Base-by-base conservation (phyloP, 1,284 basidiomycete species). In the Butyriboletus appendiculatus region DNA sequence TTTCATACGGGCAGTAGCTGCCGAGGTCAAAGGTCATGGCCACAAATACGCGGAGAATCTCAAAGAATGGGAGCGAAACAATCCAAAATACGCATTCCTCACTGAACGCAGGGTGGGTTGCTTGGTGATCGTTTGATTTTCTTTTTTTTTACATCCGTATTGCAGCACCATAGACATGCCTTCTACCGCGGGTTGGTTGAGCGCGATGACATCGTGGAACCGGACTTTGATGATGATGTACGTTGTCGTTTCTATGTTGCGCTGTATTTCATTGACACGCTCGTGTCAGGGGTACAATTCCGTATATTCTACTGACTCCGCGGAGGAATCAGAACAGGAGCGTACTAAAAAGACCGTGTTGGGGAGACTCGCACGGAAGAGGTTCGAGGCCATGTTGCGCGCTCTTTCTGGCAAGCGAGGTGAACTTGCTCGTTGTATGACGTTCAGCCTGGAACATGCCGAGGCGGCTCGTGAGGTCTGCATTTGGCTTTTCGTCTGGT, bases 341-440 rank as follows among this genome's bases (percentile, higher is more conserved):
- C 81, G 84, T 14, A 79, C 77, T 11, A 81, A 83, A 35, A 95
- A 90, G 74, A 87, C 79, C 37, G 77, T 77, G 26, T 78, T 99
- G 1, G 93, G 94, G 1, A 83, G 78, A 63, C 73, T 93, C 15
- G 91, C 94, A 14, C 81, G 88, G 35, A 84, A 82, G 50, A 80
- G 95, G 35, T 94, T 99, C 61, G 90, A 94, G 70, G 85, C 86
- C 0, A 94, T 98, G 87, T 79, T 99, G 30, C 84, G 96, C 18
- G 84, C 83, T 6, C 75, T 99, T 62, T 89, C 86, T 14, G 93
- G 94, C 4, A 89, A 90, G 61, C 78, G 95, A 51, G 94, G 92
- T 10, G 93, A 96, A 68, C 86, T 99, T 38, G 97, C 94, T 20
- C 81, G 94, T 20, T 93, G 91, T 56, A 99, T 98, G 94, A 84